Percentiles rank a stretch among this genome's conserved stretches.
Conservation (phyloP, 2,329 filamentous ascomycete species). For the Parascedosporium putredinis region DNA sequence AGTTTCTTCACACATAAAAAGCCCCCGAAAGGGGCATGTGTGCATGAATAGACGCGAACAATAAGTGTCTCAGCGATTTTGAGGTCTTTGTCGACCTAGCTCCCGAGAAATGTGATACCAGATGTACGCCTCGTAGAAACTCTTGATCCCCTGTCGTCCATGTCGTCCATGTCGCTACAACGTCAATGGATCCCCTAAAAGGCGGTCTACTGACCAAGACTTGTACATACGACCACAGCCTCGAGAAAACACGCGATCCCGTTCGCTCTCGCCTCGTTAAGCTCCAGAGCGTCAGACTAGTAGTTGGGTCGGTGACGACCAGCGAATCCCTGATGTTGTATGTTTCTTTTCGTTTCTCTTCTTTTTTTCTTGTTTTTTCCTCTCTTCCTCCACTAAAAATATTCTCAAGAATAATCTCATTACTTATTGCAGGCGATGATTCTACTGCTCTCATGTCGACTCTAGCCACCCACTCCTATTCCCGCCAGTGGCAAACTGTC, state of each 20-base stretch:
- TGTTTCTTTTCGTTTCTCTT: not conserved
- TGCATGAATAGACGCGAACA: not conserved
- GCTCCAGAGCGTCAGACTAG: not conserved
- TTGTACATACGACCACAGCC: not conserved
- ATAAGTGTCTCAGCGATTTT: not conserved
- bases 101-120: too few species aligned
- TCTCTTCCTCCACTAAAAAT: not conserved
- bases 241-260: not conserved
- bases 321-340: not conserved
- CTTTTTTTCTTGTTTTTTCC: not conserved
- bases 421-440: not conserved
- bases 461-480: not conserved
- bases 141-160: too few species aligned
- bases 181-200: too few species aligned
- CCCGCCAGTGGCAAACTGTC: not conserved
- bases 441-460: not conserved
- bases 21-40: not conserved
- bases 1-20: slow-evolving; percentile 2
- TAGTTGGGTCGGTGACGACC: not conserved
- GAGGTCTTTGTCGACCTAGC: too few species aligned
- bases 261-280: not conserved
- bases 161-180: too few species aligned
- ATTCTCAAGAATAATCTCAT: too few species aligned
- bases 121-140: too few species aligned
- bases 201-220: too few species aligned